These are phyloP conservation scores for Ephemerocybe angulata DNA, from an alignment of 768 basidiomycete genomes.

Conservation along the genomic window DNA sequence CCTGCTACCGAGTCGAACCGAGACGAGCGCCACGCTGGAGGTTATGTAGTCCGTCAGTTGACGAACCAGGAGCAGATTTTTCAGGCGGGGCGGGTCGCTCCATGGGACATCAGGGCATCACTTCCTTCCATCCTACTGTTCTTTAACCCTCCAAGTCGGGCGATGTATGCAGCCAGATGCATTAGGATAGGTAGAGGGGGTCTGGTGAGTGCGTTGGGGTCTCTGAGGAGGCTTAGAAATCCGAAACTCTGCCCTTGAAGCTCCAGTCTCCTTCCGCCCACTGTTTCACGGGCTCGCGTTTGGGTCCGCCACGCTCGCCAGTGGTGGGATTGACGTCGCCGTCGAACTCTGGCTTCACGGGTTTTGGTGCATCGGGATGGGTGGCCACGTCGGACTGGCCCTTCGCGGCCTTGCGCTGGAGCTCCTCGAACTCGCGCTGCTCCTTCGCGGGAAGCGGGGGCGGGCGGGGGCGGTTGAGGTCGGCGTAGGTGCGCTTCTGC, in stretches of 20 bases:
- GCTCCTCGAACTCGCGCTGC: constrained; percentile 86
- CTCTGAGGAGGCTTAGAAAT: constrained; percentile 60
- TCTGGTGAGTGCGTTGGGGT: too few relatives aligned
- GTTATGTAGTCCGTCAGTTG: too few relatives aligned
- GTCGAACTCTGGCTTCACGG: constrained; percentile 65
- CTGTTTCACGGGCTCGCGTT: constrained; percentile 70
- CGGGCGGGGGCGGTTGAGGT: constrained; percentile 60
- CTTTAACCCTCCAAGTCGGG: too few relatives aligned
- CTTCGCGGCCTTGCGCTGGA: constrained; percentile 57
- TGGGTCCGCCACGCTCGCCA: constrained; percentile 85
- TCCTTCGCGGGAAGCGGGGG: constrained; percentile 70
- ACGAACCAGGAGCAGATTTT: too few relatives aligned
- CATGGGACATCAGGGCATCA: too few relatives aligned
- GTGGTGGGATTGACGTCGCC: constrained; percentile 80
- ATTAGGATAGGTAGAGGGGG: too few relatives aligned
- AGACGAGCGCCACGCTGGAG: too few relatives aligned
- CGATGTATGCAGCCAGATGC: too few relatives aligned
- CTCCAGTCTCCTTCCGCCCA: constrained; percentile 79
- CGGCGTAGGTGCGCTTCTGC: constrained; percentile 25
- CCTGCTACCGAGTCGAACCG: too few relatives aligned
- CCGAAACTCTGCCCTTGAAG: constrained; percentile 83
- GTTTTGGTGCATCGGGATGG: constrained; percentile 68
- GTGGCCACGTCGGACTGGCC: constrained; percentile 37
- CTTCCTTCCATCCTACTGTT: too few relatives aligned
- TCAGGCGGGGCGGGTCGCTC: too few relatives aligned